Base-by-base conservation (phyloP, 2,329 filamentous ascomycete species). In the Hirsutella rhossiliensis region DNA sequence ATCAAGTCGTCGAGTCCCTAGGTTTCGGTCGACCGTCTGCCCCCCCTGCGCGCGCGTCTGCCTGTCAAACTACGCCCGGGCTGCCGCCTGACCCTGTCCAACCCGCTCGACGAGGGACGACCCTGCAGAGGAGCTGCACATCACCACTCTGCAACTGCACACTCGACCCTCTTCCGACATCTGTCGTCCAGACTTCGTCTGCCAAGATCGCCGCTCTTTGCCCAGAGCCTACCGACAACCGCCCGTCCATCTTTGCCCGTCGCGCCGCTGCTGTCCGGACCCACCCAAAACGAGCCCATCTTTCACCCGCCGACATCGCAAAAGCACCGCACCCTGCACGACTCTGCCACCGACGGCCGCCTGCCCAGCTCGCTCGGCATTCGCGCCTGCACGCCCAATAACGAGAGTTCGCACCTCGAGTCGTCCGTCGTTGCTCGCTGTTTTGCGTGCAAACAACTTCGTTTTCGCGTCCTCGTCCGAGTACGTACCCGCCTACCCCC, bases 101-200 rank as follows among this genome's bases (percentile, higher is more conserved):
- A 32, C 43, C 43, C 40, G 31, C 40, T 28, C 40, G 34, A 45
- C 39, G 40, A 42, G 40, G 43, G 40, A 31, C 34, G 43, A 42
- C 43, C 43, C 43, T 45, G 43, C 43, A 45, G 43, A 45, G 42
- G 31, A 38, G 13, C 40, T 39, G 36, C 39, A 40, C 43, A 44
- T 44, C 43, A 41, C 31, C 31, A 43, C 12, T n/a, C 36, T 38
- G 17, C 42, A 39, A 31, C 19, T 15, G 28, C 20, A 19, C 39
- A 6, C 12, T 11, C 11, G 9, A 2, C 7, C 34, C n/a, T 11
- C n/a, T 17, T 11, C 8, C n/a, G 9, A 5, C n/a, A 5, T 37
- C 34, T 17, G 2, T 37, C 15, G 34, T 7, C 23, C 23, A 27
- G 9, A 27, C 23, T n/a, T n/a, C n/a, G 9, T 7, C 23, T 7